Evolutionary conservation across 805 yeast genomes (phyloP), one percentile per base, ranked within the genome.

Genomic region (Candida jianshihensis): DNA sequence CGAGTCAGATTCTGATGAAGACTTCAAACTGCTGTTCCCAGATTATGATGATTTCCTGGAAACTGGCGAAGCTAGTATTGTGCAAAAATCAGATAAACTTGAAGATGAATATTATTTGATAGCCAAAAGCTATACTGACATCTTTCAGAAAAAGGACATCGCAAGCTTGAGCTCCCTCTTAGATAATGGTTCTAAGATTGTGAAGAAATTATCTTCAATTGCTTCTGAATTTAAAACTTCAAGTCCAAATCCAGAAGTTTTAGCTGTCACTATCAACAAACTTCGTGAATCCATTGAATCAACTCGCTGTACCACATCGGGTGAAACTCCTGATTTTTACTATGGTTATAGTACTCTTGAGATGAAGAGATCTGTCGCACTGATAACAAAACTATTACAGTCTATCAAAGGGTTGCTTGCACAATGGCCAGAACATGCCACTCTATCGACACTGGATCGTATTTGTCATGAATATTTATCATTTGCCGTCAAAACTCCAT

Each of bases 351-450:
- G 76, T 30, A 64, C 77, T 5, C 53, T 53, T 8, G 95, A 88
- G 50, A 71, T 82, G 3, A 71, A 69, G 37, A 61, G 56, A 26
- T 85, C 95, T 2, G 72, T 78, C 30, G 51, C 48, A 1, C 51
- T 81, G 1, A 60, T 76, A 10, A 60, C 64, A 22, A 61, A 53
- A 5, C 51, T 80, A 4, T 63, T 68, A 49, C 59, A 64, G 4
- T 54, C 73, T 1, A 75, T 77, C 4, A 44, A 55, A 7, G 61
- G 59, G 4, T 56, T 86, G 11, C 56, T 81, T 11, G 59, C 59
- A 19, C 75, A 78, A 51, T 92, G 96, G 96, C 97, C 97, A 0
- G 98, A 94, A 49, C 96, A 94, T 64, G 92, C 92, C 0, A 87
- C 95, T 0, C 61, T 92, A 34, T 79, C 71, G 39, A 86, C 81